These are phyloP conservation scores for Metschnikowia kunwiensis DNA, from an alignment of 805 yeast species.

Conservation along the genomic window DNA sequence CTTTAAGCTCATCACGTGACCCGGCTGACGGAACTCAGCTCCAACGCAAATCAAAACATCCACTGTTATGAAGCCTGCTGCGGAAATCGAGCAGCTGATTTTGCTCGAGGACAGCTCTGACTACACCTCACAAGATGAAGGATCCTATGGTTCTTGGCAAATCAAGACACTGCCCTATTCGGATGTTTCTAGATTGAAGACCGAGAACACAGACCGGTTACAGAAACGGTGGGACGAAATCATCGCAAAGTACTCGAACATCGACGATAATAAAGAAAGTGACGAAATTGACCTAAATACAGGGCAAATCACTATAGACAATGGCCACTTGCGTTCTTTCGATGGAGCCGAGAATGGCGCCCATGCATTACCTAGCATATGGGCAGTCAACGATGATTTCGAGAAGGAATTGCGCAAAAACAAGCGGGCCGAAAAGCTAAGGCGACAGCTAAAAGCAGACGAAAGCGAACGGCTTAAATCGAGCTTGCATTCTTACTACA, in stretches of 20 bases:
- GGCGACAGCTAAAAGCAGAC: constrained; percentile 19
- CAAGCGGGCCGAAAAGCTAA: constrained; percentile 8
- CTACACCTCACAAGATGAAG: constrained; percentile 5
- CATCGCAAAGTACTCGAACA: constrained; percentile 47
- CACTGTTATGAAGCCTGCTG: too few species aligned
- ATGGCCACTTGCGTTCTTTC: constrained; percentile 64
- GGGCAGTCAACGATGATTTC: constrained; percentile 36
- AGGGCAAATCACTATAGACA: constrained; percentile 60
- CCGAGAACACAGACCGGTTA: constrained; percentile 23
- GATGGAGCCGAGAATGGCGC: constrained; percentile 11
- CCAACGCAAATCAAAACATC: too few species aligned
- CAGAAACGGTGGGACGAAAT: constrained; percentile 48
- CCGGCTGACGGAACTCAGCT: too few species aligned
- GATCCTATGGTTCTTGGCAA: constrained; percentile 12
- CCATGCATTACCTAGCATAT: constrained; percentile 27
- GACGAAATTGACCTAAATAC: constrained; percentile 64
- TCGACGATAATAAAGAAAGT: constrained; percentile 51
- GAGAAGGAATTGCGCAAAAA: constrained; percentile 21
- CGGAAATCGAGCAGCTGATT: constrained; percentile 21
- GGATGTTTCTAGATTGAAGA: constrained; percentile 26
- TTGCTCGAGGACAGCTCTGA: constrained; percentile 21
- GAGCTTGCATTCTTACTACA: constrained; percentile 15
- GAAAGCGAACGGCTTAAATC: constrained; percentile 12
- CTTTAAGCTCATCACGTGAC: too few species aligned
- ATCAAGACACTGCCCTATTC: constrained; percentile 12